Conservation (phyloP, 2,329 filamentous ascomycete genomes). For the Pseudogymnoascus verrucosus region DNA sequence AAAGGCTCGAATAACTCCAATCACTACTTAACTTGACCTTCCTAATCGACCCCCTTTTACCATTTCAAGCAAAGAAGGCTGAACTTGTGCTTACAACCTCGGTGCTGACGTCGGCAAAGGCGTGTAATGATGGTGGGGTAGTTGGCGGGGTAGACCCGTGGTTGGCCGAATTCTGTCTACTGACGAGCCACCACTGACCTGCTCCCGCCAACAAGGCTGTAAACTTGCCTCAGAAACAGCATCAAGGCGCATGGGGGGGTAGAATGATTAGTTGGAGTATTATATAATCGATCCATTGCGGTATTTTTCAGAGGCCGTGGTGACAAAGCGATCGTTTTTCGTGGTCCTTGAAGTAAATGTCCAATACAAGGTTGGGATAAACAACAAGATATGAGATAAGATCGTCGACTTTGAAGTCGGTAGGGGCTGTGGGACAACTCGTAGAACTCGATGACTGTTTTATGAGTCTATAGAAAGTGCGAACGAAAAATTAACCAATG, state of each 20-base stretch:
- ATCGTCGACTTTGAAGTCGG: not conserved
- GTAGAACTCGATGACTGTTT: not conserved
- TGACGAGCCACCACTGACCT: not conserved
- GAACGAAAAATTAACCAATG: not conserved
- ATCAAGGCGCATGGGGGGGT: not conserved
- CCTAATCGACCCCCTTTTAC: not conserved
- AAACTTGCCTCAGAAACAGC: not conserved
- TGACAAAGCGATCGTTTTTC: not conserved
- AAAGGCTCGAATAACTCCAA: not conserved
- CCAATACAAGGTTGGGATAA: not conserved
- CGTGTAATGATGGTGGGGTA: not conserved
- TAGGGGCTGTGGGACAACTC: not conserved
- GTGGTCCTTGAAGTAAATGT: not conserved
- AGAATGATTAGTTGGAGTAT: not conserved
- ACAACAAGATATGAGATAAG: not conserved
- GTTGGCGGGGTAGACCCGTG: not conserved
- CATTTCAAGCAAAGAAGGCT: not conserved
- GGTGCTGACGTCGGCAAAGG: not conserved
- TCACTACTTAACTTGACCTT: not conserved
- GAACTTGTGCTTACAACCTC: not conserved
- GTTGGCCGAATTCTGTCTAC: not conserved
- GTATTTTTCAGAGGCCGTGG: not conserved
- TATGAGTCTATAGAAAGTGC: not conserved
- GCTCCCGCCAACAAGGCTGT: not conserved
- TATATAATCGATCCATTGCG: not conserved